Evolutionary conservation across 129 eudicot species (phyloP).

Genomic region (Arctium minus): DNA sequence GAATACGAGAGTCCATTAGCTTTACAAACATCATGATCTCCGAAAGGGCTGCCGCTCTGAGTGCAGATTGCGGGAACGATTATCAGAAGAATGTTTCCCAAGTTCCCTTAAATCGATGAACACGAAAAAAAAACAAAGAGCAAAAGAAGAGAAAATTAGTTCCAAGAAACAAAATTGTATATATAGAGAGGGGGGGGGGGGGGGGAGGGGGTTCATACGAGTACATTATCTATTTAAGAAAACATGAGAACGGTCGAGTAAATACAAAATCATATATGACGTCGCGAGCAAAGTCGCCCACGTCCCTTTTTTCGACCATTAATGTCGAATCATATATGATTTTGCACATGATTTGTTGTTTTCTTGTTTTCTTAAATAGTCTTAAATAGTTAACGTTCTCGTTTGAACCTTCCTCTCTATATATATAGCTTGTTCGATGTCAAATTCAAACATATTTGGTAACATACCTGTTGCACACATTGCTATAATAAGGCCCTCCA

Average conservation of each 20-base stretch:
- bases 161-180: background rate
- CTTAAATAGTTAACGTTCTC: too few species aligned
- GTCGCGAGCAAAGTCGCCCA: too few species aligned
- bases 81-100: constrained; percentile 84
- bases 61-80: constrained; percentile 82
- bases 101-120: constrained; percentile 47
- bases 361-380: too few species aligned
- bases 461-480: constrained; percentile 51
- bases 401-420: too few species aligned
- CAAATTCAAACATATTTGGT: background rate
- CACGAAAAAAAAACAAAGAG: background rate
- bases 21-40: constrained; percentile 56
- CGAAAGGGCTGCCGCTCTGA: constrained; percentile 87
- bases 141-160: background rate
- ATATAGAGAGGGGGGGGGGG: too few species aligned
- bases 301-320: too few species aligned
- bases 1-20: constrained; percentile 73
- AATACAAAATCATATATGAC: too few species aligned
- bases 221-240: too few species aligned
- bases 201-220: too few species aligned
- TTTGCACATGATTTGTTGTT: too few species aligned
- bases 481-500: constrained; percentile 60
- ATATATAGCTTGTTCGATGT: background rate
- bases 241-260: too few species aligned
- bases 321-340: too few species aligned